Evolutionary conservation across 139 green algal genomes (phyloP).

Genomic region (Ettlia oleoabundans): DNA sequence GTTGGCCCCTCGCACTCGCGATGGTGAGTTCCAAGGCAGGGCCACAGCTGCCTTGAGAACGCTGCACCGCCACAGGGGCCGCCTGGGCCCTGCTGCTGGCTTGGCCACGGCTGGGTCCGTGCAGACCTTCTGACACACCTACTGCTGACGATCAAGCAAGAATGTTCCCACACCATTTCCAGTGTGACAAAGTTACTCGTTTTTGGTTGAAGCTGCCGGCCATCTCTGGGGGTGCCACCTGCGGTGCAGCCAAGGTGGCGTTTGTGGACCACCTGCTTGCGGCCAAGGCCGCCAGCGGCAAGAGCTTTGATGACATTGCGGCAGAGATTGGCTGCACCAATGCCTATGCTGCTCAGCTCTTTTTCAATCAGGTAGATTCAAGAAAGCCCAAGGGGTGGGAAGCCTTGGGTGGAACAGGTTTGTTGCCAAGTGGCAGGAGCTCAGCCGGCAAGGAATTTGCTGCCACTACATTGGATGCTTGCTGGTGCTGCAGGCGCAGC

Average conservation of each 20-base stretch:
- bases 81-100: too few species aligned
- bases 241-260: slow-evolving; percentile 45
- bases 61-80: too few species aligned
- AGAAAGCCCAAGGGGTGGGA: too few species aligned
- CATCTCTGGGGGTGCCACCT: neutral
- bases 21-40: slow-evolving; percentile 10
- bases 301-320: slow-evolving; percentile 66
- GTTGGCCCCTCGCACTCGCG: neutral
- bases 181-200: too few species aligned
- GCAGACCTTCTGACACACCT: too few species aligned
- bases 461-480: neutral
- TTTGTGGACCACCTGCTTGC: slow-evolving; percentile 54
- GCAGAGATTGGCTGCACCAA: slow-evolving; percentile 63
- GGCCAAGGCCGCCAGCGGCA: slow-evolving; percentile 61
- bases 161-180: too few species aligned
- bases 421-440: too few species aligned
- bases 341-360: slow-evolving; percentile 68
- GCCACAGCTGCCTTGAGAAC: neutral
- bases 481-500: slow-evolving; percentile 35
- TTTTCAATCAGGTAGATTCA: slow-evolving; percentile 71
- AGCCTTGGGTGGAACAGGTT: too few species aligned
- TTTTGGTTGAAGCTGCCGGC: too few species aligned
- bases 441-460: too few species aligned
- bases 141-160: too few species aligned
- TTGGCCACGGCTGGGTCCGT: too few species aligned